These are phyloP conservation scores for Leccinum griseonigrum DNA, from an alignment of 1,284 basidiomycete species.

Conservation along the genomic window DNA sequence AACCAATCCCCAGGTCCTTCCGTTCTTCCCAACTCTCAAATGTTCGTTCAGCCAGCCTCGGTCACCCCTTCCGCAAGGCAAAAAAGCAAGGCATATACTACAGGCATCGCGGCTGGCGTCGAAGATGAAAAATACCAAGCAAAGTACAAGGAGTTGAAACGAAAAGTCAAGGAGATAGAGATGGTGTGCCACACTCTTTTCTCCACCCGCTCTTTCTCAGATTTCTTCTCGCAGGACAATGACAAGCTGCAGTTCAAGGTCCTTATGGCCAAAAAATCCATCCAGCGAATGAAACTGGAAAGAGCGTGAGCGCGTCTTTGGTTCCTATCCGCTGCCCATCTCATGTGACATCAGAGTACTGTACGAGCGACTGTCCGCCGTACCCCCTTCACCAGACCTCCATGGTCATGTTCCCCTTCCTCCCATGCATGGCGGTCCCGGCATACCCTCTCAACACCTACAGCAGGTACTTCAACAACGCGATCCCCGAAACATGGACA, in stretches of 20 bases:
- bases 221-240: slow-evolving; percentile 61
- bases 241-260: slow-evolving; percentile 84
- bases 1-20: slow-evolving; percentile 51
- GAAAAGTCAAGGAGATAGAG: slow-evolving; percentile 88
- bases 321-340: slow-evolving; percentile 20
- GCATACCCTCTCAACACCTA: slow-evolving; percentile 32
- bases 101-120: slow-evolving; percentile 72
- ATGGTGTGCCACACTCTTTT: slow-evolving; percentile 46
- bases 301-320: slow-evolving; percentile 67
- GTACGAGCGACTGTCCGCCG: slow-evolving; percentile 68
- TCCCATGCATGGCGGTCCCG: slow-evolving; percentile 36
- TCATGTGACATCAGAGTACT: slow-evolving; percentile 52
- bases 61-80: slow-evolving; percentile 39
- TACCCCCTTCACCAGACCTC: slow-evolving; percentile 53
- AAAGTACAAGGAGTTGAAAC: slow-evolving; percentile 89
- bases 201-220: background rate
- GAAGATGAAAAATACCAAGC: slow-evolving; percentile 87
- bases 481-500: slow-evolving; percentile 41
- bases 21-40: slow-evolving; percentile 27
- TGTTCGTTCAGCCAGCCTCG: slow-evolving; percentile 30
- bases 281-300: slow-evolving; percentile 87
- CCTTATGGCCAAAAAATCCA: slow-evolving; percentile 77
- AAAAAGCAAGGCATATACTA: slow-evolving; percentile 51
- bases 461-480: slow-evolving; percentile 39
- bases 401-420: slow-evolving; percentile 41